These are phyloP conservation scores for Stenogyne calaminthoides DNA, from an alignment of 305 asterid genomes.

Conservation along the genomic window DNA sequence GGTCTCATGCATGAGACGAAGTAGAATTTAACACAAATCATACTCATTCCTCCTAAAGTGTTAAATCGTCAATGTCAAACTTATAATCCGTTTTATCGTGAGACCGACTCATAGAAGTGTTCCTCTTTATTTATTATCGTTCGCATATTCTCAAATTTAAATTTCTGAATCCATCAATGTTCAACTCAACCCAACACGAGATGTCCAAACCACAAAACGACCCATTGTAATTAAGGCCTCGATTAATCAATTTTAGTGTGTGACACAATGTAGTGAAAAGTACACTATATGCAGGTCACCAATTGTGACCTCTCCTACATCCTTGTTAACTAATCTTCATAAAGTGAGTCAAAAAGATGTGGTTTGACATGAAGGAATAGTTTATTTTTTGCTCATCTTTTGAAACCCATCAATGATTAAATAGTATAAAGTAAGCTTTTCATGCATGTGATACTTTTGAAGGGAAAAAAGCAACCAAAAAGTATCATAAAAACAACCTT, in stretches of 20 bases:
- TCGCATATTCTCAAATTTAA: too few species aligned
- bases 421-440: conserved; percentile 28
- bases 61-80: too few species aligned
- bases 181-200: not conserved
- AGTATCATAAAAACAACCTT: conserved; percentile 16
- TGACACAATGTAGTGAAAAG: not conserved
- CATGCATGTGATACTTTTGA: conserved; percentile 42
- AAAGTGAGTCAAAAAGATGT: conserved; percentile 31
- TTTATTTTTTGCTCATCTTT: conserved; percentile 21
- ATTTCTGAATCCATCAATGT: not conserved
- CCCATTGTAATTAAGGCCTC: too few species aligned
- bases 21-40: too few species aligned
- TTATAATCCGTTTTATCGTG: too few species aligned
- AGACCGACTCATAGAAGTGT: too few species aligned
- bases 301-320: conserved; percentile 1
- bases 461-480: not conserved
- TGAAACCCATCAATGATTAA: conserved; percentile 25
- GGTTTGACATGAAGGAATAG: conserved; percentile 26
- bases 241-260: not conserved
- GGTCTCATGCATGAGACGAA: too few species aligned
- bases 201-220: too few species aligned
- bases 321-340: conserved; percentile 13
- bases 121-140: too few species aligned
- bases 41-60: too few species aligned
- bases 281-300: not conserved